Evolutionary conservation across 2,329 filamentous ascomycete species (phyloP).

Genomic region (Fusarium ambrosium): DNA sequence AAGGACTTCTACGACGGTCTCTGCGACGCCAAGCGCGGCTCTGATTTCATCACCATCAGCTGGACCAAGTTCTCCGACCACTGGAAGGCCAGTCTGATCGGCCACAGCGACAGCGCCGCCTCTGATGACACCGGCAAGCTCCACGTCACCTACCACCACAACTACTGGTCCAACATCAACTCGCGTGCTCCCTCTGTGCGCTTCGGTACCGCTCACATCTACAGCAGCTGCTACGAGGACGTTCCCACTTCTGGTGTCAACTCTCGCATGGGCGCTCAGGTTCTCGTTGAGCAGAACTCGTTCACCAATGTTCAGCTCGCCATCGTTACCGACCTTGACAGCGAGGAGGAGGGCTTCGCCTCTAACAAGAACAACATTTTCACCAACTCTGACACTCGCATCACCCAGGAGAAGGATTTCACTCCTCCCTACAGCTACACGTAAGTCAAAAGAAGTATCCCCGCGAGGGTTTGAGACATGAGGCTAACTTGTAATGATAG

Average conservation of each 20-base stretch:
- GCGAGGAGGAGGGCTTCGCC: conserved; percentile 59
- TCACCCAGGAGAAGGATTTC: conserved; percentile 52
- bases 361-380: conserved; percentile 61
- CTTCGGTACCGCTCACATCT: conserved; percentile 72
- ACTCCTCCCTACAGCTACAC: conserved; percentile 54
- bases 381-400: conserved; percentile 50
- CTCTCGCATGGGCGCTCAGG: conserved; percentile 64
- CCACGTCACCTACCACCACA: conserved; percentile 69
- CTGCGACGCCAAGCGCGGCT: conserved; percentile 68
- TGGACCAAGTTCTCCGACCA: conserved; percentile 54
- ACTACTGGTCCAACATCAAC: conserved; percentile 69
- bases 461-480: background rate
- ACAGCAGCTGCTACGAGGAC: conserved; percentile 65
- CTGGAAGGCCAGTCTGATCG: conserved; percentile 72
- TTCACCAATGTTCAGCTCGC: conserved; percentile 60
- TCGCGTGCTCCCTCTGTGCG: conserved; percentile 62
- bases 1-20: conserved; percentile 75
- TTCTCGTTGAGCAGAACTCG: conserved; percentile 65
- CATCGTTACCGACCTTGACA: conserved; percentile 59
- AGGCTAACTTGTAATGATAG: background rate
- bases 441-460: conserved; percentile 40
- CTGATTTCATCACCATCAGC: conserved; percentile 64
- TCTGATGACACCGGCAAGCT: conserved; percentile 68
- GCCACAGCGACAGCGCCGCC: conserved; percentile 66
- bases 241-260: conserved; percentile 64